Evolutionary conservation across 1,139 yeast species (phyloP), one percentile per base, ranked within the genome.

Genomic region (Pichia sp.): DNA sequence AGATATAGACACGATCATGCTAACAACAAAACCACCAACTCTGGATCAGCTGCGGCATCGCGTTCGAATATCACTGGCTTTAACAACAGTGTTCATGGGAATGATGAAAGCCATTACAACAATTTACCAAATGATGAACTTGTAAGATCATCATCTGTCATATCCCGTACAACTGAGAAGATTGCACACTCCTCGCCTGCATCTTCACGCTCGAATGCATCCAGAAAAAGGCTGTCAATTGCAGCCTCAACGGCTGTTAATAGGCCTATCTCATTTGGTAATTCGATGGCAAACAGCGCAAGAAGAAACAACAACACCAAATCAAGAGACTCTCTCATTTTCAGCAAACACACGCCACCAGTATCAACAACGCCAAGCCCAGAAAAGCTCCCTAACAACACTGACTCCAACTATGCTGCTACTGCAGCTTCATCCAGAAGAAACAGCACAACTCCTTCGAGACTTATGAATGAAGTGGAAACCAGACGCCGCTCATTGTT

Each of bases 1-100:
- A 79, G 85, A 51, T 91, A 91, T 58, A 73, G 96, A 47, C 83
- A 81, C 49, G 93, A 82, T 42, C 94, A 85, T 55, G 53, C 39
- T 46, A 42, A 17, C 14, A 20, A 19, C 16, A 29, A 29, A 6
- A 14, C 16, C 6, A 13, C 22, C 12, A 29, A 29, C 13, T 20
- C 31, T 19, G 14, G 14, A 10, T 8, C 10, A 9, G n/a, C 18
- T 12, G 14, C 13, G 10, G 13, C 23, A 4, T 14, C 37, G 24
- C 22, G 32, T 7, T 33, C 35, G 17, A 20, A 23, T 24, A 27
- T 14, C 10, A 17, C 9, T 11, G n/a, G n/a, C n/a, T n/a, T n/a
- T n/a, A 16, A 11, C 3, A 24, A n/a, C 5, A 15, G 19, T 22
- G 36, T 4, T 32, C 36, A 15, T 16, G 37, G 25, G 9, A 36